Conservation (phyloP, 805 yeast genomes). For the Yamadazyma sp. region DNA sequence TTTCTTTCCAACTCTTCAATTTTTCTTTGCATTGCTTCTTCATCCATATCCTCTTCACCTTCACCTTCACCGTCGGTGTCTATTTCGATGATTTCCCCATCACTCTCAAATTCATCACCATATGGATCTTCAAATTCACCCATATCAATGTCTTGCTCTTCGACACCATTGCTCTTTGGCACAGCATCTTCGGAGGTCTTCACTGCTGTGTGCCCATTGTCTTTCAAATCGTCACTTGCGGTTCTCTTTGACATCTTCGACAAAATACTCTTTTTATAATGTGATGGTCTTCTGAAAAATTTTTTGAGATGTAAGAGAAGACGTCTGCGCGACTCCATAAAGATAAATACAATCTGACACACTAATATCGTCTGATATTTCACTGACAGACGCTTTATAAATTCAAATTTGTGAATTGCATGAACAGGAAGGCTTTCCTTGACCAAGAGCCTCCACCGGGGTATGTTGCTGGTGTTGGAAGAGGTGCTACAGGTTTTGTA, state of each 20-base stretch:
- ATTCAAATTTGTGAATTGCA: no score
- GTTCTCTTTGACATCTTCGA: slow-evolving; percentile 49
- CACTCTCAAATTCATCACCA: slow-evolving; percentile 91
- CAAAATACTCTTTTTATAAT: no score
- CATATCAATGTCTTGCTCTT: slow-evolving; percentile 51
- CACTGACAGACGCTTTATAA: no score
- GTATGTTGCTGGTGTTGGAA: slow-evolving; percentile 86
- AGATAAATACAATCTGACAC: no score
- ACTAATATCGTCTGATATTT: no score
- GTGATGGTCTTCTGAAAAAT: no score
- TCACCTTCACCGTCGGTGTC: slow-evolving; percentile 48
- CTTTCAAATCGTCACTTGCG: slow-evolving; percentile 31
- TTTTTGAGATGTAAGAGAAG: no score
- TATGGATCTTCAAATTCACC: slow-evolving; percentile 87
- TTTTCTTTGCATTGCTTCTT: slow-evolving; percentile 25
- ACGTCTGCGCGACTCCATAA: no score
- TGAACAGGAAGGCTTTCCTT: slow-evolving; percentile 63
- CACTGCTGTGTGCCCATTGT: slow-evolving; percentile 25
- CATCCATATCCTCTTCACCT: slow-evolving; percentile 30
- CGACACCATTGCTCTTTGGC: slow-evolving; percentile 28
- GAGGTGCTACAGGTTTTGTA: slow-evolving; percentile 94
- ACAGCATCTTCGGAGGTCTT: slow-evolving; percentile 38
- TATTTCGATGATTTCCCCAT: slow-evolving; percentile 81
- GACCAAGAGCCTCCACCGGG: slow-evolving; percentile 87
- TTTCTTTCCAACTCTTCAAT: slow-evolving; percentile 29